Conservation (phyloP, 2,329 filamentous ascomycete genomes). For the Fonsecaea monophora region DNA sequence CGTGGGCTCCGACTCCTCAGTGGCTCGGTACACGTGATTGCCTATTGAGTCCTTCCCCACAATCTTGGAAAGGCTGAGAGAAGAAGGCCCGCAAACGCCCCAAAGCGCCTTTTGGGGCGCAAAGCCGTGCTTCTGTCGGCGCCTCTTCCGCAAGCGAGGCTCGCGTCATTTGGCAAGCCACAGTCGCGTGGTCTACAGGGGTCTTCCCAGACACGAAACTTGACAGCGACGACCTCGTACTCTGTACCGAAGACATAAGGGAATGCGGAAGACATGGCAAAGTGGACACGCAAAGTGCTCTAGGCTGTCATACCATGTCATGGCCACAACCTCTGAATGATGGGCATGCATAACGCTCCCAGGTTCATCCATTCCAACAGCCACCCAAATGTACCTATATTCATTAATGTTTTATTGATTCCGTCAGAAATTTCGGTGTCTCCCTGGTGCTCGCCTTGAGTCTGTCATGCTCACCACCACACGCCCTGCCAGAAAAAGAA, state of each 20-base stretch:
- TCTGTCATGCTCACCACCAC: slow-evolving; percentile 24
- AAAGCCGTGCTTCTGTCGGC: slow-evolving; percentile 12
- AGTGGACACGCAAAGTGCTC: neutral
- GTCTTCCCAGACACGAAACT: slow-evolving; percentile 17
- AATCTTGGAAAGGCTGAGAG: neutral
- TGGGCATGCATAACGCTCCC: neutral
- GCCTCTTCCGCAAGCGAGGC: slow-evolving; percentile 34
- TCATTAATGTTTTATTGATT: slow-evolving; percentile 27
- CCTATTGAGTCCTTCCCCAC: neutral
- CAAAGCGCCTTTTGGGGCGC: neutral
- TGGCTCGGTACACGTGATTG: neutral
- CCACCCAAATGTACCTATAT: slow-evolving; percentile 19
- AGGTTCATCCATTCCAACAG: neutral
- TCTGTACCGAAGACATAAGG: too few species aligned
- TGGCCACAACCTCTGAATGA: neutral
- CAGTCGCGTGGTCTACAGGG: slow-evolving; percentile 33
- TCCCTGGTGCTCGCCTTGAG: slow-evolving; percentile 20
- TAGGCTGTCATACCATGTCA: neutral
- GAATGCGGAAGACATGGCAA: neutral
- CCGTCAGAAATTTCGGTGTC: slow-evolving; percentile 14
- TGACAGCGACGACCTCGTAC: slow-evolving; percentile 1
- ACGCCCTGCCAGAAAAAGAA: slow-evolving; percentile 20
- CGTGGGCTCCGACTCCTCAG: too few species aligned
- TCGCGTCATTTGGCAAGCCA: slow-evolving; percentile 33
- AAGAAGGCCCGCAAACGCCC: neutral